These are phyloP conservation scores for Ogataea chonburiensis DNA, from an alignment of 805 yeast species.

Conservation along the genomic window DNA sequence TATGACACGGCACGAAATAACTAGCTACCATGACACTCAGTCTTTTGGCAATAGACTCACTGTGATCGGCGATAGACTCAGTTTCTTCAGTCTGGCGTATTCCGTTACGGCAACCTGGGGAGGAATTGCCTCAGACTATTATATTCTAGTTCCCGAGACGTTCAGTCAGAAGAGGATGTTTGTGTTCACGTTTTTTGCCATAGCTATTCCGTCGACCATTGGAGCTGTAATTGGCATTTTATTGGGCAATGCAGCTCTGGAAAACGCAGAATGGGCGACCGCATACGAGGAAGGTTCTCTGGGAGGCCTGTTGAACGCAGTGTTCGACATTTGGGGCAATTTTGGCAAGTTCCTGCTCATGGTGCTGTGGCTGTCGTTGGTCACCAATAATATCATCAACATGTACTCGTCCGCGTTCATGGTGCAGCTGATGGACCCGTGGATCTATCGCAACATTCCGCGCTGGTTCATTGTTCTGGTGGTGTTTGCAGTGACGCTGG, in stretches of 20 bases:
- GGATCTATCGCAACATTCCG: constrained; percentile 58
- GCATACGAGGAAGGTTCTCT: constrained; percentile 60
- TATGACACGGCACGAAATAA: constrained; percentile 43
- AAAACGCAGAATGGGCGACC: constrained; percentile 53
- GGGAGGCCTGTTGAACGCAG: constrained; percentile 70
- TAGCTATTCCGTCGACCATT: constrained; percentile 67
- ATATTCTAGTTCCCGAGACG: constrained; percentile 73
- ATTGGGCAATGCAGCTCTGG: constrained; percentile 64
- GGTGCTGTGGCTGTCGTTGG: constrained; percentile 66
- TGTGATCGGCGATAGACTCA: constrained; percentile 63
- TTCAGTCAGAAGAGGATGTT: constrained; percentile 57
- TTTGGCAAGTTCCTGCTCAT: constrained; percentile 76
- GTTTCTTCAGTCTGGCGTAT: constrained; percentile 70
- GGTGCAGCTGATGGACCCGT: constrained; percentile 59
- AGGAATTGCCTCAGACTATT: constrained; percentile 80
- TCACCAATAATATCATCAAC: constrained; percentile 80
- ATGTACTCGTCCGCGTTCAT: constrained; percentile 80
- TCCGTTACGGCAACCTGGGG: constrained; percentile 90
- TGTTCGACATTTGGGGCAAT: constrained; percentile 69
- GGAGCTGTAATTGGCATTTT: constrained; percentile 74
- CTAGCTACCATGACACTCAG: constrained; percentile 38
- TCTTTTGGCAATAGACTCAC: constrained; percentile 42
- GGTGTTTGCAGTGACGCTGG: constrained; percentile 61
- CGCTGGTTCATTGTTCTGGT: constrained; percentile 74
- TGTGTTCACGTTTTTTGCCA: constrained; percentile 61